Base-by-base conservation (phyloP, 2,329 filamentous ascomycete species). In the Tolypocladium endophyticum region DNA sequence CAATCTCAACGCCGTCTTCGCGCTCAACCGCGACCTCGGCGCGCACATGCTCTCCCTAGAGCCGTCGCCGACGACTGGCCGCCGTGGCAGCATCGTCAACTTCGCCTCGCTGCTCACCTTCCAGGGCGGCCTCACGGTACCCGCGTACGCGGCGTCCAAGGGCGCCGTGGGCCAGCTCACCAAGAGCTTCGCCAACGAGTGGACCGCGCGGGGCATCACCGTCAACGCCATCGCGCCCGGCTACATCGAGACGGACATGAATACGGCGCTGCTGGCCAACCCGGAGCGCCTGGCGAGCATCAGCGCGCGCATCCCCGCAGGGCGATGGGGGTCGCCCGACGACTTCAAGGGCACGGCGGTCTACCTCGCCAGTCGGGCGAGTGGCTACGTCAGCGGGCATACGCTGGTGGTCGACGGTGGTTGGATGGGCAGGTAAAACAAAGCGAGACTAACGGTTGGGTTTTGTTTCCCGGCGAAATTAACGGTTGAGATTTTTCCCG, bases 211-310 rank as follows among this genome's bases (percentile, higher is more conserved):
- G 68, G 91, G 91, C 2, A 81, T 96, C 62, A 90, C 83, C 1
- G 91, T 96, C 47, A 96, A 96, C 72, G 90, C 88, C 9, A 90
- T 96, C 69, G 91, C 92, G 2, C 92, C 92, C 0, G 92, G 92
- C 0, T 96, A 96, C 73, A 90, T 96, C 66, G 89, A 84, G 56
- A 96, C 92, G n/a, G 92, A 96, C 62, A 96, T 96, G 92, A 97
- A 96, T 72, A 82, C 81, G 64, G 92, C 91, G 3, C 74, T 97
- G 68, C 83, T 96, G 52, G 82, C 86, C 57, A 86, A 96, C 72
- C 73, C 82, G 67, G 83, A 81, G 65, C 78, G 92, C 41, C 81
- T 88, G 61, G 83, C 80, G 64, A 87, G 87, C 68, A 96, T 96
- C 66, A 81, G 89, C 68, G 85, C 84, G 39, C 79, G 91, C 60